Conservation (phyloP, 768 basidiomycete species). For the Suillus subalutaceus region DNA sequence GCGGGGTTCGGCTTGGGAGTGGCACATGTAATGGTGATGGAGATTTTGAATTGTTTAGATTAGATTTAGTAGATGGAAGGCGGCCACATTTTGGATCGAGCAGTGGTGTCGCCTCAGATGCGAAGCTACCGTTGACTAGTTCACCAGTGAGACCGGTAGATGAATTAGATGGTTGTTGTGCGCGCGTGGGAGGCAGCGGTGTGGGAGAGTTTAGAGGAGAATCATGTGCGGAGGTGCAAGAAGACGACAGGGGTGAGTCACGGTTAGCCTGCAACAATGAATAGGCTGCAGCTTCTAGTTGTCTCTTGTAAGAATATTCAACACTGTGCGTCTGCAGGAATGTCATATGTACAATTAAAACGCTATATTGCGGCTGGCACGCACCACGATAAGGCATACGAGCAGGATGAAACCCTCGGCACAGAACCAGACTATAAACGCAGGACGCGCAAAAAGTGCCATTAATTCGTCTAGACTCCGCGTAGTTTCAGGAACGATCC, state of each 20-base stretch:
- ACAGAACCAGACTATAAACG: constrained; percentile 84
- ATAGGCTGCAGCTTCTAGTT: constrained; percentile 20
- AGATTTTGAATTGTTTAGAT: constrained; percentile 31
- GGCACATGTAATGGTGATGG: constrained; percentile 29
- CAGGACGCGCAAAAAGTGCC: constrained; percentile 67
- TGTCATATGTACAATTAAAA: constrained; percentile 3
- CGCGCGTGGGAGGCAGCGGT: constrained; percentile 26
- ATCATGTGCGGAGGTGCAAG: constrained; percentile 29
- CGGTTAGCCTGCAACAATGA: constrained; percentile 10
- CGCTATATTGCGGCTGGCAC: constrained; percentile 29
- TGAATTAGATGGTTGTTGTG: constrained; percentile 35
- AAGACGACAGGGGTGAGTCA: constrained; percentile 12
- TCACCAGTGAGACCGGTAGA: constrained; percentile 40
- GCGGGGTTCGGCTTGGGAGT: constrained; percentile 46
- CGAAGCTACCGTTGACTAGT: constrained; percentile 28
- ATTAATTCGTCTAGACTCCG: constrained; percentile 87
- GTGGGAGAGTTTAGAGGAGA: constrained; percentile 41
- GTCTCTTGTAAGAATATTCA: constrained; percentile 63
- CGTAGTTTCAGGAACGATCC: constrained; percentile 87
- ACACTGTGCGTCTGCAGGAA: constrained; percentile 65
- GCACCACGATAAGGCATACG: constrained; percentile 62
- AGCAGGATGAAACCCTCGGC: constrained; percentile 63
- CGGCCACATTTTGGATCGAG: constrained; percentile 44
- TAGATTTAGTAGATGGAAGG: constrained; percentile 33
- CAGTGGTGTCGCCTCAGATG: constrained; percentile 60